Evolutionary conservation across 2,329 filamentous ascomycete genomes (phyloP).

Genomic region (Microsporum audouinii): DNA sequence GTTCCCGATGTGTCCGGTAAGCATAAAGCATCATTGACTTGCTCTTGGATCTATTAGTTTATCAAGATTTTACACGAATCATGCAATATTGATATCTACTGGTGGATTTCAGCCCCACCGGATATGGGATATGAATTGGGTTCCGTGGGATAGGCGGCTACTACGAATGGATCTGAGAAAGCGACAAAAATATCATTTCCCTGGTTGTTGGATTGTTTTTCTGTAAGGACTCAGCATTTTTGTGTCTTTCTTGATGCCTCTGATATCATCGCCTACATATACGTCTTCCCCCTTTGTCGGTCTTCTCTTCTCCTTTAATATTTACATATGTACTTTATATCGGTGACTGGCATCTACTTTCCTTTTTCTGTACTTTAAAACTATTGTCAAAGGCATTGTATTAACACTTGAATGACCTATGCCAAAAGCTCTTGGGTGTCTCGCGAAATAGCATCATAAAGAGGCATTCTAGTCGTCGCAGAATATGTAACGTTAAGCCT

Average conservation of each 20-base stretch:
- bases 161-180: background rate
- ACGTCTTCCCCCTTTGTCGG: background rate
- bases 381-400: background rate
- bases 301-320: background rate
- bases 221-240: background rate
- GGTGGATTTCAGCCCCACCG: background rate
- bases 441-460: background rate
- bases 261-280: background rate
- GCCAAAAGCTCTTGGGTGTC: background rate
- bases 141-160: background rate
- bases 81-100: background rate
- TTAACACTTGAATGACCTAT: background rate
- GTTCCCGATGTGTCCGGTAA: background rate
- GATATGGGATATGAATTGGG: background rate
- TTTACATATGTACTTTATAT: slow-evolving; percentile 2
- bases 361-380: background rate
- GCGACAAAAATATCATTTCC: background rate
- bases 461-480: no score
- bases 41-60: background rate
- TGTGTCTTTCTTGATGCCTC: background rate
- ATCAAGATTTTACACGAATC: background rate
- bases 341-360: background rate
- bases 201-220: background rate
- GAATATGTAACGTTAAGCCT: no score
- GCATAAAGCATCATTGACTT: background rate